A percentile compares a stretch with the other conserved stretches of the same genome.
Conservation (phyloP, 2,329 filamentous ascomycete genomes). For the Sclerotinia subarctica region DNA sequence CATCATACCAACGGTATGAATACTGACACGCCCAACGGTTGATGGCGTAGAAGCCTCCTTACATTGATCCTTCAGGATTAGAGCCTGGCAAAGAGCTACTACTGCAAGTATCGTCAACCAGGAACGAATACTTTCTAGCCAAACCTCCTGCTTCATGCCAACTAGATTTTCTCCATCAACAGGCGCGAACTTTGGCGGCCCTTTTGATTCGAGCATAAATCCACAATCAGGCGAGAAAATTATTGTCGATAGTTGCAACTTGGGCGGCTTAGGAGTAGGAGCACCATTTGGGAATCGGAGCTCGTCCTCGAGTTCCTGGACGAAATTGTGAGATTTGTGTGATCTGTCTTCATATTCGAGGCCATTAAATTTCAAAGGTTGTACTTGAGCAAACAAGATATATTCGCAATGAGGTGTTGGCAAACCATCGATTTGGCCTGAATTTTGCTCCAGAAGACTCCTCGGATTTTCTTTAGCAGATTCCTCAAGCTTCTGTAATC, state of each 20-base stretch:
- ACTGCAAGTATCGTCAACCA: conserved; percentile 56
- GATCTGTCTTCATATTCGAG: conserved; percentile 36
- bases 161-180: conserved; percentile 53
- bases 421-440: conserved; percentile 58
- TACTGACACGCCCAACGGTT: conserved; percentile 63
- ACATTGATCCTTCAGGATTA: conserved; percentile 62
- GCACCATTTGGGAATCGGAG: conserved; percentile 59
- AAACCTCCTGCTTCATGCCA: conserved; percentile 60
- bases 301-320: conserved; percentile 59
- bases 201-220: conserved; percentile 63
- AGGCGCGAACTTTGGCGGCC: conserved; percentile 54
- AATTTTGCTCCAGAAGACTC: conserved; percentile 74
- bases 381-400: conserved; percentile 78
- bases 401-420: conserved; percentile 81
- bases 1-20: conserved; percentile 60
- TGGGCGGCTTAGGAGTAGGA: conserved; percentile 51
- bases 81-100: conserved; percentile 59
- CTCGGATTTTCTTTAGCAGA: conserved; percentile 53
- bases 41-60: conserved; percentile 65
- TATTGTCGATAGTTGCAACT: conserved; percentile 59
- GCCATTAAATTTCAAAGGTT: conserved; percentile 38
- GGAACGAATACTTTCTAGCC: conserved; percentile 54
- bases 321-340: conserved; percentile 40
- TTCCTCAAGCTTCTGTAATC: conserved; percentile 63
- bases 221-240: conserved; percentile 67